These are phyloP conservation scores for Penicillium sp. DNA, from an alignment of 2,329 filamentous ascomycete genomes.

Conservation along the genomic window DNA sequence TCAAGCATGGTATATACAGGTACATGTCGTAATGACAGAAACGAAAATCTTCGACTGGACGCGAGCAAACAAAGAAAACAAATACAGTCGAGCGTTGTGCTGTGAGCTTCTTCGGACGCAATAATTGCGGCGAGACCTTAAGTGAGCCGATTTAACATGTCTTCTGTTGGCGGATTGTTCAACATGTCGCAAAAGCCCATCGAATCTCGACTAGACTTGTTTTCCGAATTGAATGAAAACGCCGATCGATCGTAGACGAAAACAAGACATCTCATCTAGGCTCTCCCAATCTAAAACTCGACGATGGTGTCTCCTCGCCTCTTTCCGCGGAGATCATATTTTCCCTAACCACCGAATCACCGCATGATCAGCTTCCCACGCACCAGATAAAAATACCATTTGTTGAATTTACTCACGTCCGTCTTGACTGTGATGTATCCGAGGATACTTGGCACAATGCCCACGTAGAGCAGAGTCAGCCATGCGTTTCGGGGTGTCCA, in stretches of 20 bases:
- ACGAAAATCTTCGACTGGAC: not conserved
- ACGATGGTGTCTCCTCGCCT: constrained; percentile 76
- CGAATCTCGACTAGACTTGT: not conserved
- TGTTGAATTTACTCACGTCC: constrained; percentile 64
- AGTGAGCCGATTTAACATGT: too few relatives aligned
- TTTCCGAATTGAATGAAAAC: not conserved
- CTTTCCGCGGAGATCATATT: constrained; percentile 82
- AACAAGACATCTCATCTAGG: too few relatives aligned
- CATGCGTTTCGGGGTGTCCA: constrained; percentile 82
- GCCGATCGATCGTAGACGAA: not conserved
- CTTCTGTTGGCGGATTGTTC: not conserved
- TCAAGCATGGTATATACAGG: constrained; percentile 7
- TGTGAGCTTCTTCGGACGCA: not conserved
- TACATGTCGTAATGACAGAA: not conserved
- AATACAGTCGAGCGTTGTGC: not conserved
- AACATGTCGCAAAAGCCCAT: too few relatives aligned
- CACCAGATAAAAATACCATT: not conserved
- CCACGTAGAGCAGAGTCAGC: constrained; percentile 72
- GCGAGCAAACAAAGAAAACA: constrained; percentile 7
- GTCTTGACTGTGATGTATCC: constrained; percentile 72
- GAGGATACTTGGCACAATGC: constrained; percentile 66
- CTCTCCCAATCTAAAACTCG: constrained; percentile 61
- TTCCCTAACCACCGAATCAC: constrained; percentile 59
- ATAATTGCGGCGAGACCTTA: not conserved
- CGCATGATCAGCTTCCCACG: constrained; percentile 14